Conservation (phyloP, 192 early-diverging fungal genomes). For the Chytriomyces hyalinus region DNA sequence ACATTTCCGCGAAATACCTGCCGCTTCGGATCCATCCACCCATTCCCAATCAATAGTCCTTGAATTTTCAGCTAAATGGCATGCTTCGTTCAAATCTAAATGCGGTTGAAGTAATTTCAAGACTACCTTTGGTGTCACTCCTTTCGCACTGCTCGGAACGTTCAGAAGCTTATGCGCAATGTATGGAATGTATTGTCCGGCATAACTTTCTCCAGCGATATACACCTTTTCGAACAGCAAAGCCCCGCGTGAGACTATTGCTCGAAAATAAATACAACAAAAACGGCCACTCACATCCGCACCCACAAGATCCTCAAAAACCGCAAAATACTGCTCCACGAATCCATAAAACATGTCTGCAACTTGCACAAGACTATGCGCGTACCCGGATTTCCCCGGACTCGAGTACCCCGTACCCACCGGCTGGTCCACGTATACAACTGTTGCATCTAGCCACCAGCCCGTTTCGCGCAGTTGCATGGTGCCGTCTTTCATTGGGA, state of each 20-base stretch:
- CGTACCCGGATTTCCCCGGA: conserved; percentile 39
- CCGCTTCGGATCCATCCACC: conserved; percentile 74
- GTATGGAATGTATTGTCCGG: conserved; percentile 75
- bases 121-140: conserved; percentile 3
- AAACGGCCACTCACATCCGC: not conserved
- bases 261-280: not conserved
- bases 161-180: conserved; percentile 63
- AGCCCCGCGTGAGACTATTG: too few species aligned
- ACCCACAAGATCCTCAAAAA: conserved; percentile 55
- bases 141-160: conserved; percentile 30
- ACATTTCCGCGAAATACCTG: not conserved
- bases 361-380: conserved; percentile 31
- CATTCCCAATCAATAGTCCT: conserved; percentile 72
- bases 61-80: conserved; percentile 41
- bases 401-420: conserved; percentile 37
- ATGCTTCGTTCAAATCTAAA: not conserved
- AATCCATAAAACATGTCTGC: conserved; percentile 57
- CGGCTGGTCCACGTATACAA: conserved; percentile 41
- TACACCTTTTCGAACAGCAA: conserved; percentile 54
- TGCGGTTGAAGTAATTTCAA: not conserved
- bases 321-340: conserved; percentile 58
- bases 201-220: conserved; percentile 76
- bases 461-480: not conserved
- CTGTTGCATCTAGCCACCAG: conserved; percentile 22
- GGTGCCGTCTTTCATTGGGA: not conserved